These are phyloP conservation scores for Candida buenavistaensis DNA, from an alignment of 1,139 yeast species.

Conservation along the genomic window DNA sequence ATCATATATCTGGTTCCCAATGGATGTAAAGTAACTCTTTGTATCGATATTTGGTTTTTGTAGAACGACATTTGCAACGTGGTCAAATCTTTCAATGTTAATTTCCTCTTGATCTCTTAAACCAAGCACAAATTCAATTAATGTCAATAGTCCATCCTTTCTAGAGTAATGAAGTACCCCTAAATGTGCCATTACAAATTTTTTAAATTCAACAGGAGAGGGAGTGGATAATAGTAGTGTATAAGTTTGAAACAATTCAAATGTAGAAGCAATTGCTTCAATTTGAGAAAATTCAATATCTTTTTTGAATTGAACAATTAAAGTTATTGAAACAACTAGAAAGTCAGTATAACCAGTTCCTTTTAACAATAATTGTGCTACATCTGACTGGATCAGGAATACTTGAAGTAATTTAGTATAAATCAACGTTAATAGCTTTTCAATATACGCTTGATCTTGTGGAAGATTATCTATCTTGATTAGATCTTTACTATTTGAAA, in stretches of 20 bases:
- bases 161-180: conserved; percentile 53
- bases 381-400: conserved; percentile 43
- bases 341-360: conserved; percentile 79
- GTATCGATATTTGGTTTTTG: conserved; percentile 53
- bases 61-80: conserved; percentile 61
- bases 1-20: conserved; percentile 62
- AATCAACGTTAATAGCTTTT: conserved; percentile 31
- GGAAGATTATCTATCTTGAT: conserved; percentile 21
- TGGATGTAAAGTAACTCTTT: conserved; percentile 49
- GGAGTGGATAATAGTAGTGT: conserved; percentile 50
- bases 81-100: conserved; percentile 61
- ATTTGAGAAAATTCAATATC: conserved; percentile 15
- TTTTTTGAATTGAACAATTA: conserved; percentile 34
- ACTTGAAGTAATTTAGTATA: conserved; percentile 33
- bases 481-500: conserved; percentile 27
- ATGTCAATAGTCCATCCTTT: conserved; percentile 63
- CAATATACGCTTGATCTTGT: conserved; percentile 15
- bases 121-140: conserved; percentile 78
- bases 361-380: conserved; percentile 54
- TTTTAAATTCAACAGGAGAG: conserved; percentile 39
- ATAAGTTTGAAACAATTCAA: conserved; percentile 56
- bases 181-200: conserved; percentile 44
- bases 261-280: conserved; percentile 51
- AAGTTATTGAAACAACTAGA: conserved; percentile 54
- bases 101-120: conserved; percentile 72